Evolutionary conservation across 2,329 filamentous ascomycete genomes (phyloP).

Genomic region (Claviceps africana): DNA sequence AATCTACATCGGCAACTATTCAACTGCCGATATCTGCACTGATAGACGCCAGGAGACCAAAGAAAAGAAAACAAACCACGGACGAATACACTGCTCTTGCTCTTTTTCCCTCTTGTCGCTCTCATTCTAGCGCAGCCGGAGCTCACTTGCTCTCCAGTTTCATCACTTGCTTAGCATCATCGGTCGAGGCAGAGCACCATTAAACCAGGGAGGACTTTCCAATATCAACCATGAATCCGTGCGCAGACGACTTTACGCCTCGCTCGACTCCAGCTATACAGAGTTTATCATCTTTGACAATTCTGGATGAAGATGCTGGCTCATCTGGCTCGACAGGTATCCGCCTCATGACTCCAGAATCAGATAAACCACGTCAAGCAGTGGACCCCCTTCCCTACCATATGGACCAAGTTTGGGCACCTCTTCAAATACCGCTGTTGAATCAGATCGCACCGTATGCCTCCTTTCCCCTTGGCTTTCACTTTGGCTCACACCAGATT

Average conservation of each 20-base stretch:
- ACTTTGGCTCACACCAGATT: not conserved
- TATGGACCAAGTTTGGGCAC: not conserved
- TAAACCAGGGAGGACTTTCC: not conserved
- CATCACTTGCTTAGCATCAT: not conserved
- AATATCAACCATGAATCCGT: slow-evolving; percentile 3
- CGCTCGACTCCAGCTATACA: not conserved
- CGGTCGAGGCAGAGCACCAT: not conserved
- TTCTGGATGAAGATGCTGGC: not conserved
- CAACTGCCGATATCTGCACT: not conserved
- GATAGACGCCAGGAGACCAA: not conserved
- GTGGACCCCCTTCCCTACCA: not conserved
- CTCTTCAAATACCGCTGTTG: not conserved
- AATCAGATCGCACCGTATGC: not conserved
- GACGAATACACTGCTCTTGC: not conserved
- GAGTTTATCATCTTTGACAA: not conserved
- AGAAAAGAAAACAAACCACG: not conserved
- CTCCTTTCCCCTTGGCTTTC: not conserved
- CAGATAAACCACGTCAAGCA: not conserved
- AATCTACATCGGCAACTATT: not conserved
- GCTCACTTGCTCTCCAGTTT: not conserved
- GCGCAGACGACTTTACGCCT: slow-evolving; percentile 5
- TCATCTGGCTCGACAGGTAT: not conserved
- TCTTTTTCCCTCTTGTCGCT: not conserved
- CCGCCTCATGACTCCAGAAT: not conserved
- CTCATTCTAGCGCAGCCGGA: not conserved